Percentiles rank a stretch among this genome's conserved stretches.
Evolutionary conservation across 148 eudicot species (phyloP).

Genomic region (Drosera capensis): DNA sequence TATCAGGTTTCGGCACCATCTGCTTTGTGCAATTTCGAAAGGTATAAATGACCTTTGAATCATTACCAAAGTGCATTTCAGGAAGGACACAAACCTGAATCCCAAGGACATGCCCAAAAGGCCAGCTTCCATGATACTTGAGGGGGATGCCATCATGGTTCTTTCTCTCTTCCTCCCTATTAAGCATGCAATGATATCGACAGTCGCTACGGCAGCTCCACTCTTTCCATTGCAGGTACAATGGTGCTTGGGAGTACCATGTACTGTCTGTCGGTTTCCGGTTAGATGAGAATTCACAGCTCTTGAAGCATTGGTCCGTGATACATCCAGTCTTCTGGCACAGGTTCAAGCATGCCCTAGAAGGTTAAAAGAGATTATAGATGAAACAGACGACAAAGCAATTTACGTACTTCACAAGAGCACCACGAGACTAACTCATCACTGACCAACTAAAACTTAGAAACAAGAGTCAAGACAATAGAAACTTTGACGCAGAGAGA

Average conservation of each 20-base stretch:
- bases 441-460: no score
- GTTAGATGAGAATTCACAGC: slow-evolving; percentile 45
- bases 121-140: slow-evolving; percentile 80
- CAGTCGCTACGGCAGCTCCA: slow-evolving; percentile 76
- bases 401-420: no score
- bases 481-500: no score
- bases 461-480: no score
- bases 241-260: slow-evolving; percentile 77
- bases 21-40: background rate
- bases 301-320: slow-evolving; percentile 41
- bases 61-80: background rate
- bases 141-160: slow-evolving; percentile 40
- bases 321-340: slow-evolving; percentile 73
- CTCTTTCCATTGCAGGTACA: slow-evolving; percentile 59
- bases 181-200: slow-evolving; percentile 61
- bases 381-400: no score
- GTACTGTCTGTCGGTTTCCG: slow-evolving; percentile 35
- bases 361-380: background rate
- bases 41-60: background rate
- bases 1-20: background rate
- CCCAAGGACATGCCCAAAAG: slow-evolving; percentile 44
- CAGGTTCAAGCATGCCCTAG: slow-evolving; percentile 49
- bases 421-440: no score
- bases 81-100: slow-evolving; percentile 36
- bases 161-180: slow-evolving; percentile 41